phyloP scores from a whole-genome alignment of 1,139 yeast species.

The Diutina scorzettiae region DNA sequence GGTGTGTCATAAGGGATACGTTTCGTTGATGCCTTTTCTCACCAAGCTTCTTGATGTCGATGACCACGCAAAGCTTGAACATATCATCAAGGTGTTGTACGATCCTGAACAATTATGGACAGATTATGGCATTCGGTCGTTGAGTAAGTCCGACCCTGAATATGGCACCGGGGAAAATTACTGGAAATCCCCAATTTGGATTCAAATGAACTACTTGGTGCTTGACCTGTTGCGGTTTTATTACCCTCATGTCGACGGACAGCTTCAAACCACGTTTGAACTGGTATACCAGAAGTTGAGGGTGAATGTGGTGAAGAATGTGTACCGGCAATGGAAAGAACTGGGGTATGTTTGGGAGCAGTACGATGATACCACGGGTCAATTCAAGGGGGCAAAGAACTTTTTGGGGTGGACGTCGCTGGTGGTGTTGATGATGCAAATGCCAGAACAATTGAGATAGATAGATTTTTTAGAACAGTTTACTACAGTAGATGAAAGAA shows the following conservation, averaged over 20 bases:
- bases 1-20: slow-evolving; percentile 84
- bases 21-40: slow-evolving; percentile 76
- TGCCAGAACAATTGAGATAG: slow-evolving; percentile 36
- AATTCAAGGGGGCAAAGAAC: slow-evolving; percentile 73
- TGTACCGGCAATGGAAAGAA: slow-evolving; percentile 51
- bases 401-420: slow-evolving; percentile 93
- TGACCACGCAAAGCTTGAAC: slow-evolving; percentile 36
- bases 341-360: slow-evolving; percentile 91
- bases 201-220: slow-evolving; percentile 75
- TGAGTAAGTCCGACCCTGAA: slow-evolving; percentile 53
- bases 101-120: slow-evolving; percentile 74
- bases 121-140: slow-evolving; percentile 67
- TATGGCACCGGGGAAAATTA: slow-evolving; percentile 81
- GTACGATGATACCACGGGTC: slow-evolving; percentile 68
- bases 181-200: slow-evolving; percentile 96
- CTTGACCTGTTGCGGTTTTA: slow-evolving; percentile 62
- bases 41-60: slow-evolving; percentile 49
- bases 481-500: too few relatives aligned
- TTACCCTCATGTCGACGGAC: slow-evolving; percentile 7
- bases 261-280: slow-evolving; percentile 23
- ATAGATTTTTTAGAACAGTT: too few relatives aligned
- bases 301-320: slow-evolving; percentile 53
- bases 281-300: slow-evolving; percentile 46
- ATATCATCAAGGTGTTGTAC: slow-evolving; percentile 43
- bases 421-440: slow-evolving; percentile 67